Conservation (phyloP, 2,329 filamentous ascomycete genomes). For the Exophiala phaeomuriformis region DNA sequence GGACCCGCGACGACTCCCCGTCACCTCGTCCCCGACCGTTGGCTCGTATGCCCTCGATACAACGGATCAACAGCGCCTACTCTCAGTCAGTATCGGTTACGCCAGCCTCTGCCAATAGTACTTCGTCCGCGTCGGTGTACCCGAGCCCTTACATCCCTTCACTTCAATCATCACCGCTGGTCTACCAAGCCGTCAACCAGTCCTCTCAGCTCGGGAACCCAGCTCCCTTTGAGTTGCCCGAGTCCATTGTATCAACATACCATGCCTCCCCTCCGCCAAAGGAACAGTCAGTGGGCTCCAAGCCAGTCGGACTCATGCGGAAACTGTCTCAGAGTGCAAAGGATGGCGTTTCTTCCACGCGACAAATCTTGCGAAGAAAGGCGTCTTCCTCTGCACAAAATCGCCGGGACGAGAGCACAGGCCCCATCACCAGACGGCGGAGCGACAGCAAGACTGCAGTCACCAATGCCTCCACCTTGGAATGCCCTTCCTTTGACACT, state of each 20-base stretch:
- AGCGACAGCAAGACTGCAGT: slow-evolving; percentile 79
- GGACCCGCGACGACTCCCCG: slow-evolving; percentile 17
- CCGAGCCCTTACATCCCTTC: slow-evolving; percentile 25
- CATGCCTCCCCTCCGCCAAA: slow-evolving; percentile 14
- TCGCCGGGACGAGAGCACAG: slow-evolving; percentile 78
- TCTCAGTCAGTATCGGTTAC: slow-evolving; percentile 14
- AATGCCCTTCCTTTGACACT: slow-evolving; percentile 16
- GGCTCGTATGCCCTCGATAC: slow-evolving; percentile 20
- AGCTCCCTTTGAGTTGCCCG: slow-evolving; percentile 62
- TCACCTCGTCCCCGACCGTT: slow-evolving; percentile 16
- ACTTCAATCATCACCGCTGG: slow-evolving; percentile 25
- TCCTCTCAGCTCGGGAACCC: slow-evolving; percentile 37
- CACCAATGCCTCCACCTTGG: slow-evolving; percentile 23
- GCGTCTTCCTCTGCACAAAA: slow-evolving; percentile 69
- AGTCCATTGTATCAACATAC: slow-evolving; percentile 54
- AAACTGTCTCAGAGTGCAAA: slow-evolving; percentile 71
- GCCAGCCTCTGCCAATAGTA: slow-evolving; percentile 23
- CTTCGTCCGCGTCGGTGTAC: slow-evolving; percentile 21
- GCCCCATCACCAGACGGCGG: slow-evolving; percentile 77
- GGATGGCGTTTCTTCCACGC: slow-evolving; percentile 41
- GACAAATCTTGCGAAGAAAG: slow-evolving; percentile 59
- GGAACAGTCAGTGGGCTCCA: slow-evolving; percentile 30
- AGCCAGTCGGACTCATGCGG: slow-evolving; percentile 66
- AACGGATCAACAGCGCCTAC: slow-evolving; percentile 19
- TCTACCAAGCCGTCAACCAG: slow-evolving; percentile 12